Evolutionary conservation across 768 basidiomycete species (phyloP).

Genomic region (Phaeotremella skinneri): DNA sequence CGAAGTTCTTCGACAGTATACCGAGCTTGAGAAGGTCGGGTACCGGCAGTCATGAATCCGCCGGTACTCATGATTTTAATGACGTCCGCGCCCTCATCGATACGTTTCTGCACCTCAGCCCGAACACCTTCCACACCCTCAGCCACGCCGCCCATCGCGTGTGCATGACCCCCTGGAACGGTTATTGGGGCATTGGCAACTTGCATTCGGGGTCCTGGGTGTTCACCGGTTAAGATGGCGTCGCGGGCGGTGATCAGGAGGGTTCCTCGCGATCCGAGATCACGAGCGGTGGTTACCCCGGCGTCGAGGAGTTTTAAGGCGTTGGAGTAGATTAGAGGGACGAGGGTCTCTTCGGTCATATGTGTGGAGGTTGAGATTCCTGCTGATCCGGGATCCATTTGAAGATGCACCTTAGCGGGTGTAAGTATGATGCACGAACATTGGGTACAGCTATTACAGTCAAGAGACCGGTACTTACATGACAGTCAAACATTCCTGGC

Average conservation of each 20-base stretch:
- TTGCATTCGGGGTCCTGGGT: not conserved
- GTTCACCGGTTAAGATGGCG: not conserved
- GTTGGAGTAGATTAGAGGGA: conserved; percentile 1
- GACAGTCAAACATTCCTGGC: conserved; percentile 1
- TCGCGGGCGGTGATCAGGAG: not conserved
- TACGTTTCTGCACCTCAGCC: not conserved
- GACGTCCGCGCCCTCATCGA: not conserved
- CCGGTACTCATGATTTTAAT: conserved; percentile 1
- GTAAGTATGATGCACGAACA: too few relatives aligned
- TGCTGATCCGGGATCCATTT: not conserved
- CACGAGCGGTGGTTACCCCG: not conserved
- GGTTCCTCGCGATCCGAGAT: not conserved
- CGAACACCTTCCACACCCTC: not conserved
- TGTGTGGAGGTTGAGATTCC: not conserved
- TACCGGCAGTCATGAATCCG: not conserved
- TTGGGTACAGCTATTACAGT: too few relatives aligned
- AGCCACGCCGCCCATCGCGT: not conserved
- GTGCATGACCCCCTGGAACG: not conserved
- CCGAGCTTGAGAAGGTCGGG: not conserved
- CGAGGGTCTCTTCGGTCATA: not conserved
- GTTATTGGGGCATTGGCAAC: not conserved
- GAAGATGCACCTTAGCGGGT: not conserved
- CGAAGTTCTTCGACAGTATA: not conserved
- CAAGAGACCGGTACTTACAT: not conserved
- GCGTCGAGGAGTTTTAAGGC: not conserved